These are phyloP conservation scores for Populus pruinosa DNA, from an alignment of 345 rosid species.

Conservation along the genomic window DNA sequence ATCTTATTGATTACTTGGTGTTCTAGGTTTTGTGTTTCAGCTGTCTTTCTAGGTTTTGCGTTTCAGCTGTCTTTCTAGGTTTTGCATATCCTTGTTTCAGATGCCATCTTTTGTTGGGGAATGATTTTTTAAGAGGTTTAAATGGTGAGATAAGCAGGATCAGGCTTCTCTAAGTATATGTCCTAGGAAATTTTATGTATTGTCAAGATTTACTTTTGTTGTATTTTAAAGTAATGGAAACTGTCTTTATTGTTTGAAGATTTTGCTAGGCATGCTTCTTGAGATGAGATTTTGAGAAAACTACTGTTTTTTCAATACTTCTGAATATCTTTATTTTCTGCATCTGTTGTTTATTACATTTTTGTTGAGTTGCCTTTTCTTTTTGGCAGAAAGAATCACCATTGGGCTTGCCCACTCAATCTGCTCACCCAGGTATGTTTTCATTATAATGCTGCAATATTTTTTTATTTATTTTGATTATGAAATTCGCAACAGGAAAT, in stretches of 20 bases:
- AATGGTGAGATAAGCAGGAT: not conserved
- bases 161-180: not conserved
- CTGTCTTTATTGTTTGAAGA: not conserved
- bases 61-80: not conserved
- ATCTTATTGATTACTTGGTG: not conserved
- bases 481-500: not conserved
- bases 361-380: not conserved
- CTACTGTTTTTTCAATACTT: not conserved
- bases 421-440: conserved; percentile 85
- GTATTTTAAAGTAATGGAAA: not conserved
- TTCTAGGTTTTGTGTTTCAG: not conserved
- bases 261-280: not conserved
- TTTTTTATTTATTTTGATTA: too few species aligned
- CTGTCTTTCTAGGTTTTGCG: not conserved
- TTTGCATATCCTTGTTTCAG: not conserved
- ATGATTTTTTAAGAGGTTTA: not conserved
- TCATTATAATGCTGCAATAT: not conserved
- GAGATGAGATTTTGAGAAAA: not conserved
- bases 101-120: too few species aligned
- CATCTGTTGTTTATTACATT: not conserved
- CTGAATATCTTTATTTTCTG: not conserved
- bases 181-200: not conserved
- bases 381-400: conserved; percentile 80
- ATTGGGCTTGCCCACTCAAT: conserved; percentile 58
- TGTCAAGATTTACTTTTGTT: not conserved